Evolutionary conservation across 2,329 filamentous ascomycete species (phyloP).

Genomic region (Beauveria varroae): DNA sequence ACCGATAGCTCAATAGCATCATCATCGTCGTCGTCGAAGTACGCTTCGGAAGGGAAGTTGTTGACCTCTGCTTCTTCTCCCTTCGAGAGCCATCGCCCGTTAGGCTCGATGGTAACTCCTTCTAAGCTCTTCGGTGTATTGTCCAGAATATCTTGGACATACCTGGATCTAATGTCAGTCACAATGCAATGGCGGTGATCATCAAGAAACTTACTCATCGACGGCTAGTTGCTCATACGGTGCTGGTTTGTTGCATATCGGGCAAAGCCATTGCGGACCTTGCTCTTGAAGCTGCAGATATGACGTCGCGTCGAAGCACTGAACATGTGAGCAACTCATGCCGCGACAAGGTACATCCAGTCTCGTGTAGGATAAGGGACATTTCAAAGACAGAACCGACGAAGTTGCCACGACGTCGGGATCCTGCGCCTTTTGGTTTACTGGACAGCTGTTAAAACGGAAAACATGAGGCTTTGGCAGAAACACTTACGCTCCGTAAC

Average conservation of each 20-base stretch:
- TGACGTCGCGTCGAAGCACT: constrained; percentile 89
- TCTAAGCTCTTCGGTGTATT: constrained; percentile 65
- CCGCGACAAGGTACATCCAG: constrained; percentile 76
- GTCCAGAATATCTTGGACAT: constrained; percentile 78
- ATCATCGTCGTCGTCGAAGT: constrained; percentile 32
- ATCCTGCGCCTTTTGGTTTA: constrained; percentile 74
- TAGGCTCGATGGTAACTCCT: constrained; percentile 83
- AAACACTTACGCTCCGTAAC: constrained; percentile 66
- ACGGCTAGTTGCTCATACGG: constrained; percentile 77
- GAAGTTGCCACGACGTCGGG: constrained; percentile 85
- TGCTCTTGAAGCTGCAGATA: constrained; percentile 94
- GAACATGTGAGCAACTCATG: constrained; percentile 74
- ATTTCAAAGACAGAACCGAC: constrained; percentile 82
- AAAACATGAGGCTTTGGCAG: background rate
- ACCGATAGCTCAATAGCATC: constrained; percentile 45
- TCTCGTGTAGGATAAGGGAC: constrained; percentile 79
- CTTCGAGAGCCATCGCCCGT: constrained; percentile 63
- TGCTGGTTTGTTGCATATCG: constrained; percentile 79
- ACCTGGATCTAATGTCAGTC: constrained; percentile 40
- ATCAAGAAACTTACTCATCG: constrained; percentile 59
- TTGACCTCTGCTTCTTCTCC: constrained; percentile 24
- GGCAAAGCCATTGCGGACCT: constrained; percentile 93
- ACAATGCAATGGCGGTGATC: background rate
- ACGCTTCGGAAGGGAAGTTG: constrained; percentile 19
- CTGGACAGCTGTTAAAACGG: constrained; percentile 36